phyloP scores from a whole-genome alignment of 1,284 basidiomycete genomes.

The Nidula niveotomentosa region DNA sequence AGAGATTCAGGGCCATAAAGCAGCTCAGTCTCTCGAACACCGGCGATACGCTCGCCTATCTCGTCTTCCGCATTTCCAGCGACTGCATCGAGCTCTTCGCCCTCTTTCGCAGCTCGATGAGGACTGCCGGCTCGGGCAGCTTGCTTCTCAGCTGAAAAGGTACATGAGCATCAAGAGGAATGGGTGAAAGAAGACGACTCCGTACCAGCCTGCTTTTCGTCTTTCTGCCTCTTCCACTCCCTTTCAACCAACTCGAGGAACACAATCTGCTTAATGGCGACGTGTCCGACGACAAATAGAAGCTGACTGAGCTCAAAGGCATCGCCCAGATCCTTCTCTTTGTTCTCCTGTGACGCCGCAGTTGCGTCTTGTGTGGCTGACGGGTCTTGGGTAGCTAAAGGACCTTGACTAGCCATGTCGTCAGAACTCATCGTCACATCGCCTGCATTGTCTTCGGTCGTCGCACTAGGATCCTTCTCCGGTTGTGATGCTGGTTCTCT shows the following conservation, averaged over 20 bases:
- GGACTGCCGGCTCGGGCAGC: conserved; percentile 34
- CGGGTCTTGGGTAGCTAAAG: conserved; percentile 18
- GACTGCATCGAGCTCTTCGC: conserved; percentile 94
- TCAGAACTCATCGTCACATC: background rate
- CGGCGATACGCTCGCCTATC: conserved; percentile 89
- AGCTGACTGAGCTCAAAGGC: conserved; percentile 90
- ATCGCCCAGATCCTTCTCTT: conserved; percentile 64
- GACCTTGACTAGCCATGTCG: conserved; percentile 12
- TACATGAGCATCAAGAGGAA: conserved; percentile 1
- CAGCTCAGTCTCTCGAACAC: conserved; percentile 85
- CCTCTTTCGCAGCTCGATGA: conserved; percentile 58
- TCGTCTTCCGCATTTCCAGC: conserved; percentile 98
- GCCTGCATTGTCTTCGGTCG: conserved; percentile 11
- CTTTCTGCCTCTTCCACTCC: conserved; percentile 96
- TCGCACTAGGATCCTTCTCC: conserved; percentile 40
- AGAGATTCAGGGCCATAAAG: conserved; percentile 86
- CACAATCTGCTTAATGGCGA: conserved; percentile 97
- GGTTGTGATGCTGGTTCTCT: conserved; percentile 6
- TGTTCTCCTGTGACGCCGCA: conserved; percentile 18
- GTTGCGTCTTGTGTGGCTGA: conserved; percentile 9
- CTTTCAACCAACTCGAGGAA: conserved; percentile 97
- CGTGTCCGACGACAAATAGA: conserved; percentile 93
- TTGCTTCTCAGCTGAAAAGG: conserved; percentile 51
- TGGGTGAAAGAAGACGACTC: conserved; percentile 5
- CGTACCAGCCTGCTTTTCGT: conserved; percentile 79